Percentiles rank a stretch among this genome's conserved stretches.
Evolutionary conservation across 2,329 filamentous ascomycete species (phyloP).

Genomic region (Penicillium thymicola): DNA sequence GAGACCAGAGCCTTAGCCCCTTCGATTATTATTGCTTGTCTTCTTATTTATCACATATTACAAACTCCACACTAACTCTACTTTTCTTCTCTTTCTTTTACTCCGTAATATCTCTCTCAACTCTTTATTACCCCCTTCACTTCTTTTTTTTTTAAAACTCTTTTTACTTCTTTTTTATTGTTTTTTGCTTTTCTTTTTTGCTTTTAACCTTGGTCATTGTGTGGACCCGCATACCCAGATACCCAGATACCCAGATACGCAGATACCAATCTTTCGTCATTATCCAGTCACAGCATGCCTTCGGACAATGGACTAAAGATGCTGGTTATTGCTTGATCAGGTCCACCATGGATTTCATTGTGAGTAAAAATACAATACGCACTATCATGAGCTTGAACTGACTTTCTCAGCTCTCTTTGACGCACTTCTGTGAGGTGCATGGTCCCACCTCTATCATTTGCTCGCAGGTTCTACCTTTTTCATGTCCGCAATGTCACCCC

Average conservation of each 20-base stretch:
- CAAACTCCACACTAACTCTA: background rate
- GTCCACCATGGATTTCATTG: slow-evolving; percentile 45
- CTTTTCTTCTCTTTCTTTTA: background rate
- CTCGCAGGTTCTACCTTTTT: slow-evolving; percentile 55
- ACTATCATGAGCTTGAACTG: background rate
- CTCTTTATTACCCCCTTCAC: slow-evolving; percentile 1
- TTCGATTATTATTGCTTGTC: slow-evolving; percentile 9
- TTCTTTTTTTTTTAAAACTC: background rate
- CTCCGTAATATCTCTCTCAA: background rate
- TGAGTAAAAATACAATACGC: slow-evolving; percentile 25
- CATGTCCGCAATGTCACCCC: slow-evolving; percentile 52
- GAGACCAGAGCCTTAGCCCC: slow-evolving; percentile 3
- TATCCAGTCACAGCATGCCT: slow-evolving; percentile 27
- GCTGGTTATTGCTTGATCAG: slow-evolving; percentile 7
- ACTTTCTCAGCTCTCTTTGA: slow-evolving; percentile 53
- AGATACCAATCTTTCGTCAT: slow-evolving; percentile 19
- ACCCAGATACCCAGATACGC: too few species aligned
- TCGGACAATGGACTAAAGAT: slow-evolving; percentile 33
- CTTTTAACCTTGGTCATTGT: slow-evolving; percentile 8
- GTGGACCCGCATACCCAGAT: slow-evolving; percentile 15
- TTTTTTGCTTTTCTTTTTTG: background rate
- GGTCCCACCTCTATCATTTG: slow-evolving; percentile 61
- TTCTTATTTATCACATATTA: slow-evolving; percentile 5
- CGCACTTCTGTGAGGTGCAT: slow-evolving; percentile 62
- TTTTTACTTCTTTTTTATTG: too few species aligned